Base-by-base conservation (phyloP, 148 eudicot genomes). In the Fallopia convolvulus region DNA sequence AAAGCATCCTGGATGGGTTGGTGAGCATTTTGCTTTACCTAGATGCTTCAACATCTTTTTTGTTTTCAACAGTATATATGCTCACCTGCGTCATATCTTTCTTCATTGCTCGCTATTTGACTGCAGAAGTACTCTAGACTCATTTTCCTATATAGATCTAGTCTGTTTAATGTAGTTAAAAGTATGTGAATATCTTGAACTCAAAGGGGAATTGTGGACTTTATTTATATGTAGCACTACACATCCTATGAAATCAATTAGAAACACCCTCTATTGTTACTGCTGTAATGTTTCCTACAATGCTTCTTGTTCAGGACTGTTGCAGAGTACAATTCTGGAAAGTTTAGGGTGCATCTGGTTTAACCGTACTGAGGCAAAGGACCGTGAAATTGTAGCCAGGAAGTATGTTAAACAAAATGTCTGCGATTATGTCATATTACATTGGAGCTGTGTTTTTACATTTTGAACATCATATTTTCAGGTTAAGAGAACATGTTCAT, bases 1-100 rank as follows among this genome's bases (percentile, higher is more conserved):
- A 82, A 96, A 96, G 84, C 99, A 93, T 86, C 99, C 98, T 84
- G 98, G 98, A 71, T 96, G 99, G 99, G 97, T 96, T 80, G 99
- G 99, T 96, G 85, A 83, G 99, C 79, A 47, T 82, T 68, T 81
- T 8, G 17, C 72, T 13, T 66, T 36, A 33, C 20, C 20, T 66
- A 33, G 68, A 61, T 23, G 68, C 36, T 61, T 32, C 26, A 61
- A 61, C 32, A 58, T 58, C 65, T 23, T 30, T 26, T 61, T 26
- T 30, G 36, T 61, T 17, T 26, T 61, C 9, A 23, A 32, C 39
- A 20, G 21, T 58, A 20, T 21, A n/a, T 58, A 20, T 20, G 3
- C 3, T 58, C 20, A 58, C 32, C 26, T 58, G 30, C 13, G 8
- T 20, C 12, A 21, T 20, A 23, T 18, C 0, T 58, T 58, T 58